These are phyloP conservation scores for Sporothrix humicola DNA, from an alignment of 2,329 filamentous ascomycete species.

Conservation along the genomic window DNA sequence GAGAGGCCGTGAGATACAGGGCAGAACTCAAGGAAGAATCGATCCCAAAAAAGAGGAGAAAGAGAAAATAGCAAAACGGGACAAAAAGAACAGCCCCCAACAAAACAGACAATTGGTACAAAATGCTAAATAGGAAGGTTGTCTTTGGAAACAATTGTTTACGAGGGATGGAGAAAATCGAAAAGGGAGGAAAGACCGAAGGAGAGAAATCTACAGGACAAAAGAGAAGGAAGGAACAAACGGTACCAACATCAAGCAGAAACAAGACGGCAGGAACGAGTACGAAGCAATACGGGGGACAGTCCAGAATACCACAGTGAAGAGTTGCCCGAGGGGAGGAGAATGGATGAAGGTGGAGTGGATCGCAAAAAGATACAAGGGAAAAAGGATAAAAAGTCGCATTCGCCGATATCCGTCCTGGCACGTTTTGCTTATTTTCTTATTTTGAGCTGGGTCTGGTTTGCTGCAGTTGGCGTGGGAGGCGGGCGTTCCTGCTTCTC, in stretches of 20 bases:
- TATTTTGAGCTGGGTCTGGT: not conserved
- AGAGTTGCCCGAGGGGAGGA: slow-evolving; percentile 12
- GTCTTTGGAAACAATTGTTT: slow-evolving; percentile 4
- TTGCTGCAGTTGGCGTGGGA: not conserved
- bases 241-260: not conserved
- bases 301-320: slow-evolving; percentile 12
- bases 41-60: not conserved
- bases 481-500: slow-evolving; percentile 27
- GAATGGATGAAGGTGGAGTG: not conserved
- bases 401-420: slow-evolving; percentile 14
- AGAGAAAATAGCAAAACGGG: not conserved
- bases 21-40: too few relatives aligned
- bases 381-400: slow-evolving; percentile 13
- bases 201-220: not conserved
- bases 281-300: not conserved
- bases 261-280: slow-evolving; percentile 16
- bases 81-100: not conserved
- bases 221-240: slow-evolving; percentile 2
- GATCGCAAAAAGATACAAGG: not conserved
- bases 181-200: not conserved
- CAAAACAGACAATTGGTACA: not conserved
- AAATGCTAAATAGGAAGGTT: not conserved
- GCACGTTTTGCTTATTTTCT: slow-evolving; percentile 3
- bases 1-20: not conserved
- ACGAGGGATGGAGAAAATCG: not conserved